Evolutionary conservation across 352 stramenopile species (phyloP).

Genomic region (Globisporangium heterothallicum): DNA sequence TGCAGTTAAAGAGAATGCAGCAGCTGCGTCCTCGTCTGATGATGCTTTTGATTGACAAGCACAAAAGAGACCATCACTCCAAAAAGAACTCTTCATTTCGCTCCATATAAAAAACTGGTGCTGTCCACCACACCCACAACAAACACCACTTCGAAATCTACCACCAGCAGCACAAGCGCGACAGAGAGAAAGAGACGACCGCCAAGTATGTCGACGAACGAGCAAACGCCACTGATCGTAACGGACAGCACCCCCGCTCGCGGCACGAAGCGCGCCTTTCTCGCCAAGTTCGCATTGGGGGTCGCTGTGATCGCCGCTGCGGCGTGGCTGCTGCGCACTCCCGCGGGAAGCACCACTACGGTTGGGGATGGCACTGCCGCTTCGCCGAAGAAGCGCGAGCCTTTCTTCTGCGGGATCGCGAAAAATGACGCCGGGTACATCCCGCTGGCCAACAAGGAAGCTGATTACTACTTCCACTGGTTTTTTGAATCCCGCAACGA

Average conservation of each 20-base stretch:
- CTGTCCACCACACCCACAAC: too few relatives aligned
- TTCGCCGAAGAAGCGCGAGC: conserved; percentile 2
- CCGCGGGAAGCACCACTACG: not conserved
- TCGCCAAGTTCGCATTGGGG: conserved; percentile 7
- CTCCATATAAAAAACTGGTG: too few relatives aligned
- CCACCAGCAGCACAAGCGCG: not conserved
- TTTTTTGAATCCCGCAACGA: conserved; percentile 40
- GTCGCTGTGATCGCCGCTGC: conserved; percentile 5
- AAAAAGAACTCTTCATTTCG: not conserved
- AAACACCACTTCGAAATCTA: not conserved
- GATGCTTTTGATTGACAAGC: not conserved
- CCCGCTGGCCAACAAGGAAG: conserved; percentile 44
- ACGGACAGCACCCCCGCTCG: not conserved
- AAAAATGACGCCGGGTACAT: conserved; percentile 44
- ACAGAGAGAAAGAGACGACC: not conserved
- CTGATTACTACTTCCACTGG: conserved; percentile 71
- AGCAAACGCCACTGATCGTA: conserved; percentile 7
- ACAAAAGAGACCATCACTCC: not conserved
- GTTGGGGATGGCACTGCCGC: not conserved
- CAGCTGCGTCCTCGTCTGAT: too few relatives aligned
- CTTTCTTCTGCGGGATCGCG: conserved; percentile 15
- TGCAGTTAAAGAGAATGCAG: not conserved
- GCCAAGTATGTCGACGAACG: not conserved
- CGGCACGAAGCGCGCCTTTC: conserved; percentile 8
- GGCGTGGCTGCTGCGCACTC: conserved; percentile 6